Evolutionary conservation across 2,329 filamentous ascomycete genomes (phyloP).

Genomic region (Cercospora janseana): DNA sequence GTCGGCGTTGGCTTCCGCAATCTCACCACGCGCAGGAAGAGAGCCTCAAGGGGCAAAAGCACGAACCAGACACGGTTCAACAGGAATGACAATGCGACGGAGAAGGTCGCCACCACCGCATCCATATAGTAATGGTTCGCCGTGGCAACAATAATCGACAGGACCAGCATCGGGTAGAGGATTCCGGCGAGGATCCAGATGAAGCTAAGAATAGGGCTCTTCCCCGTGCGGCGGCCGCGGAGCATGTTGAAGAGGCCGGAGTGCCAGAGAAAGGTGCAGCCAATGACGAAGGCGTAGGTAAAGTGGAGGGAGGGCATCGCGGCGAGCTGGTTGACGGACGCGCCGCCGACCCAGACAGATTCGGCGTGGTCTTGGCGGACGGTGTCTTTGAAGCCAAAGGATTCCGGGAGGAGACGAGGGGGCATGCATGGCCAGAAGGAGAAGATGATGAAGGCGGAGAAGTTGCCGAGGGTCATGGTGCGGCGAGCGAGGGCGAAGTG

Average conservation of each 20-base stretch:
- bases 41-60: slow-evolving; percentile 53
- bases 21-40: slow-evolving; percentile 49
- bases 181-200: slow-evolving; percentile 45
- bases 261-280: slow-evolving; percentile 54
- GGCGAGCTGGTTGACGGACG: slow-evolving; percentile 48
- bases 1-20: slow-evolving; percentile 56
- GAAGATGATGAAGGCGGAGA: slow-evolving; percentile 54
- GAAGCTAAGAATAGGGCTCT: slow-evolving; percentile 22
- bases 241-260: slow-evolving; percentile 45
- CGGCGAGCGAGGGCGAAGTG: slow-evolving; percentile 47
- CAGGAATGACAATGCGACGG: slow-evolving; percentile 49
- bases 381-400: slow-evolving; percentile 49
- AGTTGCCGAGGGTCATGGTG: slow-evolving; percentile 53
- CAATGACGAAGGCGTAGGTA: slow-evolving; percentile 54
- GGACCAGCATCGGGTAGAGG: slow-evolving; percentile 46
- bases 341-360: slow-evolving; percentile 48
- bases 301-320: slow-evolving; percentile 55
- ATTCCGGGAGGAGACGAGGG: slow-evolving; percentile 46
- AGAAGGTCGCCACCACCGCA: slow-evolving; percentile 51
- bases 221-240: slow-evolving; percentile 40
- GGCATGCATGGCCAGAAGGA: slow-evolving; percentile 56
- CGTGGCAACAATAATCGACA: slow-evolving; percentile 57
- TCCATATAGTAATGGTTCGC: slow-evolving; percentile 63
- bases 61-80: slow-evolving; percentile 53
- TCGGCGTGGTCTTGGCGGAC: slow-evolving; percentile 49